Evolutionary conservation across 1,139 yeast genomes (phyloP).

Genomic region (Protomyces macrosporus): DNA sequence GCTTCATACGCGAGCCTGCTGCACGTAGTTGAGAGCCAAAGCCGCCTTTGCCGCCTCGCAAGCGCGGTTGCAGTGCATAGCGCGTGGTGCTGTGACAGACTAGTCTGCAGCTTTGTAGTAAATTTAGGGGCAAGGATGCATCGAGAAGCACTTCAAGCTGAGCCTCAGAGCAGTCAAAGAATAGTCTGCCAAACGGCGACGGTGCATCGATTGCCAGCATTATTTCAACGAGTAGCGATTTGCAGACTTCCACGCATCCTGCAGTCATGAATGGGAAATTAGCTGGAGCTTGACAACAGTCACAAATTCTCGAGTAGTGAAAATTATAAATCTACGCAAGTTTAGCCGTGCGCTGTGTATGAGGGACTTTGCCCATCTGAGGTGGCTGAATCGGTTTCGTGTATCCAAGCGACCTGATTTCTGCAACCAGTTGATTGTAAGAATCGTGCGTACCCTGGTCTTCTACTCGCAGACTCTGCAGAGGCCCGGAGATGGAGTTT

Average conservation of each 20-base stretch:
- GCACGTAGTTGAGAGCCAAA: constrained; percentile 46
- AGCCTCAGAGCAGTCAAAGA: not conserved
- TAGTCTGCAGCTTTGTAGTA: not conserved
- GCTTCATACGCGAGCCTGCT: constrained; percentile 41
- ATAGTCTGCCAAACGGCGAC: not conserved
- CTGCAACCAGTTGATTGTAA: not conserved
- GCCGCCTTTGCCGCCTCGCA: constrained; percentile 52
- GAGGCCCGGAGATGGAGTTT: too few species aligned
- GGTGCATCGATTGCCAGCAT: not conserved
- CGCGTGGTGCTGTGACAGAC: constrained; percentile 14
- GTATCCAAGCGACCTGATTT: not conserved
- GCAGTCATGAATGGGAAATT: too few species aligned
- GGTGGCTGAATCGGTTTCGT: not conserved
- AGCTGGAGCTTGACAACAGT: too few species aligned
- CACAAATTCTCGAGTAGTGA: not conserved
- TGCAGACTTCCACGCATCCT: too few species aligned
- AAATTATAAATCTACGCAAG: not conserved
- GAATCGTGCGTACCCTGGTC: not conserved
- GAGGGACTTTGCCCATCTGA: not conserved
- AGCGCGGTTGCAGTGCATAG: constrained; percentile 33
- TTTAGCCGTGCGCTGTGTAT: not conserved
- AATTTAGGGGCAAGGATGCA: not conserved
- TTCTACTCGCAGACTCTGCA: not conserved
- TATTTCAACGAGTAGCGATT: not conserved
- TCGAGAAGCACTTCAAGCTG: not conserved